A percentile compares a stretch with the other conserved stretches of the same genome.
Evolutionary conservation across 495 filamentous ascomycete genomes (phyloP).

Genomic region (Corynascus novoguineensis): DNA sequence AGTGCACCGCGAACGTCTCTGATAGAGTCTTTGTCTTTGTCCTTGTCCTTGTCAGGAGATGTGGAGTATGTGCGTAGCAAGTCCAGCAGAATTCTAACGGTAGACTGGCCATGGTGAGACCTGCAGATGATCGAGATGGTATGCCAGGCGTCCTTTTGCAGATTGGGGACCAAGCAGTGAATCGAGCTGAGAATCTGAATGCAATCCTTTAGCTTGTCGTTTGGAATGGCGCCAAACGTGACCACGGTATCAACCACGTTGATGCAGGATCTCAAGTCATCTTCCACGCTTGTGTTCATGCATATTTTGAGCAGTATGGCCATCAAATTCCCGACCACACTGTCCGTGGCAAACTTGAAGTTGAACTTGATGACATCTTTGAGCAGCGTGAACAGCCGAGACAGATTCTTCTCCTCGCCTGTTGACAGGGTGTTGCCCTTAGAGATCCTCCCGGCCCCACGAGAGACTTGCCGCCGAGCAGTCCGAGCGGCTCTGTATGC

Average conservation of each 20-base stretch:
- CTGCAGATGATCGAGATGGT: constrained; percentile 70
- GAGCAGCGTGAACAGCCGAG: constrained; percentile 64
- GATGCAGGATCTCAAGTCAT: constrained; percentile 71
- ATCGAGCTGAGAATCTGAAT: constrained; percentile 78
- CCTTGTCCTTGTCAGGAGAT: constrained; percentile 49
- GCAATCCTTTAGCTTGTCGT: constrained; percentile 58
- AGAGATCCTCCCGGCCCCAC: constrained; percentile 18
- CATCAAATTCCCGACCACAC: constrained; percentile 62
- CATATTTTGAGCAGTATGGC: constrained; percentile 65
- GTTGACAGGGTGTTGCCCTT: constrained; percentile 49
- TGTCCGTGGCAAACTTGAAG: constrained; percentile 64
- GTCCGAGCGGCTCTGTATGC: constrained; percentile 50
- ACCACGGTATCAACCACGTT: constrained; percentile 73
- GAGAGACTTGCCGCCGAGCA: constrained; percentile 42
- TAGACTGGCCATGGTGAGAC: constrained; percentile 70
- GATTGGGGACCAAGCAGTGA: constrained; percentile 63
- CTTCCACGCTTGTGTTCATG: constrained; percentile 63
- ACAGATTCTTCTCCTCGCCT: constrained; percentile 63
- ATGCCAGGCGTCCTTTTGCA: constrained; percentile 68
- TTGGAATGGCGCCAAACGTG: constrained; percentile 71
- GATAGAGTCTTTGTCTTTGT: constrained; percentile 38
- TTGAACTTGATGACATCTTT: constrained; percentile 82
- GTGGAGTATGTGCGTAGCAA: constrained; percentile 51
- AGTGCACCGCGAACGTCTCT: constrained; percentile 61
- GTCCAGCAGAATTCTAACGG: constrained; percentile 58